These are phyloP conservation scores for Saturnispora besseyi DNA, from an alignment of 805 yeast genomes.

Conservation along the genomic window DNA sequence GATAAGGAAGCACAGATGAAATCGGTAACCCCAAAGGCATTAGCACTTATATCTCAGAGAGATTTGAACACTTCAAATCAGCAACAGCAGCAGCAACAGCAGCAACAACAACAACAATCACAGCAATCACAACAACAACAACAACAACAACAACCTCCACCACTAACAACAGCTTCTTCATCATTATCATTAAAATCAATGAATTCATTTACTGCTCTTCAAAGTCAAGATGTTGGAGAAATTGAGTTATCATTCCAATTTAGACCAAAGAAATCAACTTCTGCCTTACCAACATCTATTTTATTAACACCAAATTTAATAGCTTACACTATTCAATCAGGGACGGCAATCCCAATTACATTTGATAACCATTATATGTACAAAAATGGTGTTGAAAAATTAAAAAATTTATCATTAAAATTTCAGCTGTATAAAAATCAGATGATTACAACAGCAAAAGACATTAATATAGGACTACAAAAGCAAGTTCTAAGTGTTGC, in stretches of 20 bases:
- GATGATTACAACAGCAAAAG: constrained; percentile 7
- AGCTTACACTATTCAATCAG: constrained; percentile 15
- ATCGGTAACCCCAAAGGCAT: constrained; percentile 10
- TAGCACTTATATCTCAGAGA: constrained; percentile 3
- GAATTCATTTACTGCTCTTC: constrained; percentile 1
- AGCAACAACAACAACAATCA: neutral
- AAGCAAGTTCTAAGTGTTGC: constrained; percentile 9
- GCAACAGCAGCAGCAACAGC: neutral
- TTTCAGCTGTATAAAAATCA: constrained; percentile 10
- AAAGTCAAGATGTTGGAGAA: constrained; percentile 3
- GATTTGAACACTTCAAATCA: neutral
- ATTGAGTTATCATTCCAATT: constrained; percentile 9
- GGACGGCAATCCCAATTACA: constrained; percentile 16
- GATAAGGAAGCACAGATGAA: constrained; percentile 9
- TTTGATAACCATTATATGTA: constrained; percentile 14
- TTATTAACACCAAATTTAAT: constrained; percentile 12
- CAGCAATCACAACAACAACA: neutral
- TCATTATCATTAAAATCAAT: constrained; percentile 4
- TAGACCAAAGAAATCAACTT: constrained; percentile 4
- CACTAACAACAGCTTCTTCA: neutral
- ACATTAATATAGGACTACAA: constrained; percentile 12
- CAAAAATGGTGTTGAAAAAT: constrained; percentile 4
- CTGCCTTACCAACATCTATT: constrained; percentile 10
- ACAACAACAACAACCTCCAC: neutral
- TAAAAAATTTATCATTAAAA: constrained; percentile 8